Evolutionary conservation across 768 basidiomycete species (phyloP).

Genomic region (Clathrus columnatus): DNA sequence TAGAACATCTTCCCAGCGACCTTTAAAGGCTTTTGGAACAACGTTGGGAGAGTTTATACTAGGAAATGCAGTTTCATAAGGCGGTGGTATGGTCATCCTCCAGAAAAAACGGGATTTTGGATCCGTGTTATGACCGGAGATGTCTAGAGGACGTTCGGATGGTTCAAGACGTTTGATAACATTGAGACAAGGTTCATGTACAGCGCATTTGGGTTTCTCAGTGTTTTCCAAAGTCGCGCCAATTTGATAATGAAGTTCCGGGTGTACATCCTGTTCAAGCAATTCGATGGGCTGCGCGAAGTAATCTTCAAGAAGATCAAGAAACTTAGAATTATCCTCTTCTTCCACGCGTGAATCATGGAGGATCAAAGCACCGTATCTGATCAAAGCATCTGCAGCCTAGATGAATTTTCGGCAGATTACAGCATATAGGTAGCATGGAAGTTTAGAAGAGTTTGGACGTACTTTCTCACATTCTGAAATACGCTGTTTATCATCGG

Average conservation of each 20-base stretch:
- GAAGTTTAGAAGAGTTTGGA: neutral
- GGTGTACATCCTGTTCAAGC: constrained; percentile 70
- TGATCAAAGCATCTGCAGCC: constrained; percentile 76
- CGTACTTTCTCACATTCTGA: constrained; percentile 61
- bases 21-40: constrained; percentile 58
- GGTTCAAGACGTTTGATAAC: constrained; percentile 73
- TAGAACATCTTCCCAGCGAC: constrained; percentile 65
- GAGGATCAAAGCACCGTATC: constrained; percentile 79
- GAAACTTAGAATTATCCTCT: constrained; percentile 69
- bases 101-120: constrained; percentile 95
- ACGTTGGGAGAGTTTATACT: constrained; percentile 75
- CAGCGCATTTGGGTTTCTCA: constrained; percentile 83
- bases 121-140: constrained; percentile 70
- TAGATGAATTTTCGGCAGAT: constrained; percentile 4
- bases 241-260: constrained; percentile 84
- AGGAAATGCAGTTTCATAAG: constrained; percentile 73
- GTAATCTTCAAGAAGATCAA: constrained; percentile 91
- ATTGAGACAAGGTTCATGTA: constrained; percentile 70
- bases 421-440: neutral
- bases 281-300: constrained; percentile 61
- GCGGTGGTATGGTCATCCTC: constrained; percentile 68
- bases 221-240: constrained; percentile 96
- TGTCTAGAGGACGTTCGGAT: constrained; percentile 78
- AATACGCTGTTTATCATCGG: constrained; percentile 26
- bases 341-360: constrained; percentile 80